Conservation (phyloP, 345 rosid species). For the Mercurialis annua region DNA sequence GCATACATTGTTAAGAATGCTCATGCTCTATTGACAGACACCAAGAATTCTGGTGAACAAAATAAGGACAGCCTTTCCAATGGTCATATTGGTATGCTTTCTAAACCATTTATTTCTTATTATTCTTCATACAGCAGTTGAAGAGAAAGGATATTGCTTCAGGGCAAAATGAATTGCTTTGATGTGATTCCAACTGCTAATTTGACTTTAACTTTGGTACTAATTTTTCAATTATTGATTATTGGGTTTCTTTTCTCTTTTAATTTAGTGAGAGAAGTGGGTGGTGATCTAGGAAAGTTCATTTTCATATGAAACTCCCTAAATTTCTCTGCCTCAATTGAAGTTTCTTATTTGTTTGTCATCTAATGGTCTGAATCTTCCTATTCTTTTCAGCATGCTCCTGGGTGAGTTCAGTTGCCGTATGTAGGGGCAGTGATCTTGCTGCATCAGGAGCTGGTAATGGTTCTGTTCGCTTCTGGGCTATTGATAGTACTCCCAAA, state of each 20-base stretch:
- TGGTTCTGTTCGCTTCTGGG: slow-evolving; percentile 74
- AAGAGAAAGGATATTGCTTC: slow-evolving; percentile 1
- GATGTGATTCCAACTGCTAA: neutral
- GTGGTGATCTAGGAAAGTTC: neutral
- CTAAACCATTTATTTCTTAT: neutral
- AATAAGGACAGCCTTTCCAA: slow-evolving; percentile 27
- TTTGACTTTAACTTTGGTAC: neutral
- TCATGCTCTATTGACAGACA: slow-evolving; percentile 40
- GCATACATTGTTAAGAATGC: slow-evolving; percentile 67
- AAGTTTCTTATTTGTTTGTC: neutral
- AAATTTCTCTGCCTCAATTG: neutral
- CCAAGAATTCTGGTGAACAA: slow-evolving; percentile 24
- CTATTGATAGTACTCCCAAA: slow-evolving; percentile 49
- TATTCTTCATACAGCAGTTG: neutral
- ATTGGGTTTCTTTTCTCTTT: neutral
- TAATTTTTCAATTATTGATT: neutral
- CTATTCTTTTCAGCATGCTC: slow-evolving; percentile 50
- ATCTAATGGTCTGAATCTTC: slow-evolving; percentile 11
- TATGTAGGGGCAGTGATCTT: slow-evolving; percentile 87
- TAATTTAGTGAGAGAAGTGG: neutral
- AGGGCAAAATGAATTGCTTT: neutral
- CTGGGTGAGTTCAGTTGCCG: slow-evolving; percentile 81
- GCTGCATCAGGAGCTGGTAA: slow-evolving; percentile 97
- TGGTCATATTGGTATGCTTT: slow-evolving; percentile 47
- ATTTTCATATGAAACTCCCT: neutral